Conservation (phyloP, 2,329 filamentous ascomycete genomes). For the Leptodontidium sp. region DNA sequence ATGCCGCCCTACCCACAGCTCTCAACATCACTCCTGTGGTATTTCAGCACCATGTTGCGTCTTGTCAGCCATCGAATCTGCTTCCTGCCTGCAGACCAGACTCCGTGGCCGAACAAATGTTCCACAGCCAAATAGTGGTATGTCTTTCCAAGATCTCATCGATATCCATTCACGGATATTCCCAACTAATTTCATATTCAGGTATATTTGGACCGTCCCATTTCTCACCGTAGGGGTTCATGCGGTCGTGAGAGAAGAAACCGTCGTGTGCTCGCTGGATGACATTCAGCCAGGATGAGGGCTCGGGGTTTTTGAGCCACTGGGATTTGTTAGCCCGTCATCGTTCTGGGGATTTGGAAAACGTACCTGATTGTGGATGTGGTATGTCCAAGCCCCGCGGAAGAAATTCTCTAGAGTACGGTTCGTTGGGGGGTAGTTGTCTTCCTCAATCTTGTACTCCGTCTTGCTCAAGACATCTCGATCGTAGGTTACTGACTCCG, state of each 20-base stretch:
- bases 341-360: not conserved
- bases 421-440: constrained; percentile 63
- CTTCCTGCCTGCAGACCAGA: constrained; percentile 14
- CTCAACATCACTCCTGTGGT: not conserved
- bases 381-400: constrained; percentile 63
- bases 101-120: not conserved
- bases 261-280: constrained; percentile 61
- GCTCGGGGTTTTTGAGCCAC: constrained; percentile 64
- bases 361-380: constrained; percentile 64
- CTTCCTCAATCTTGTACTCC: constrained; percentile 57
- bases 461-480: constrained; percentile 45
- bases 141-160: not conserved
- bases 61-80: not conserved
- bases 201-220: constrained; percentile 58
- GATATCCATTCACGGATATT: constrained; percentile 52
- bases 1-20: not conserved
- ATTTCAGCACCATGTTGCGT: not conserved
- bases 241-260: constrained; percentile 58
- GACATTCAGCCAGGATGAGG: constrained; percentile 62
- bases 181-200: constrained; percentile 59
- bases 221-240: constrained; percentile 61
- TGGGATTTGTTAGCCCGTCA: constrained; percentile 45
- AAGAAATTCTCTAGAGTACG: constrained; percentile 64
- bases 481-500: constrained; percentile 35
- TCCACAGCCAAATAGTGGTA: not conserved